Evolutionary conservation across 768 basidiomycete species (phyloP).

Genomic region (Termitomyces sp.): DNA sequence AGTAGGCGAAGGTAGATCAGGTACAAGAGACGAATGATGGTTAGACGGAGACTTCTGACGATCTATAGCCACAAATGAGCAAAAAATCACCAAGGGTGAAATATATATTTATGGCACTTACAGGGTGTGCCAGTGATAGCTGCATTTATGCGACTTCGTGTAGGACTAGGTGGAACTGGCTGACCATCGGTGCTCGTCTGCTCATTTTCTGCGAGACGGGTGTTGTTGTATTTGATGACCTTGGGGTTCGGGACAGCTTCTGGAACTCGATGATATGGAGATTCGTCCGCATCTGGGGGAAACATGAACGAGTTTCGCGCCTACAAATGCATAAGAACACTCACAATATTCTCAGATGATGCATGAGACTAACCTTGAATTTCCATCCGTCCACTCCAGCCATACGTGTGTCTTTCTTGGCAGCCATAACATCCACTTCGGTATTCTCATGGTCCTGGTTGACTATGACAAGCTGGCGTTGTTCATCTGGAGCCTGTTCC

Average conservation of each 20-base stretch:
- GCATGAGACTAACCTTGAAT: slow-evolving; percentile 55
- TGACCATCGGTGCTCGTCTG: slow-evolving; percentile 36
- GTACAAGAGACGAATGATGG: slow-evolving; percentile 70
- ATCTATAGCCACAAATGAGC: slow-evolving; percentile 37
- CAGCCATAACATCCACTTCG: slow-evolving; percentile 73
- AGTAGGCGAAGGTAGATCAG: slow-evolving; percentile 83
- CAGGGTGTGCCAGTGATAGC: slow-evolving; percentile 92
- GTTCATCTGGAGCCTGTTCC: slow-evolving; percentile 7
- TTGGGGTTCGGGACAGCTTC: slow-evolving; percentile 39
- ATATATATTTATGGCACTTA: slow-evolving; percentile 32
- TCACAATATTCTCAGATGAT: neutral
- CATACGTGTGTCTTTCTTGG: slow-evolving; percentile 63
- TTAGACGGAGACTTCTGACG: slow-evolving; percentile 51
- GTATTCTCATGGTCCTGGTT: slow-evolving; percentile 25
- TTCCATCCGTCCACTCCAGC: slow-evolving; percentile 80
- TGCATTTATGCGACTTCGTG: slow-evolving; percentile 83
- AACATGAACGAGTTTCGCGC: slow-evolving; percentile 96
- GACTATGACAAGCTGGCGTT: slow-evolving; percentile 16
- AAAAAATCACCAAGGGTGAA: neutral
- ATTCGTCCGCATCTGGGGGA: slow-evolving; percentile 82
- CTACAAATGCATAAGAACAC: slow-evolving; percentile 32
- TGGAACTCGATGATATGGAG: slow-evolving; percentile 58
- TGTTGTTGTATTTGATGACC: slow-evolving; percentile 73
- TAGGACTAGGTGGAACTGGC: slow-evolving; percentile 81
- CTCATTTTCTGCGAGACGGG: slow-evolving; percentile 74